Percentiles rank a stretch among this genome's conserved stretches.
These are phyloP conservation scores for Dioszegia crocea DNA, from an alignment of 768 basidiomycete species.

Conservation along the genomic window DNA sequence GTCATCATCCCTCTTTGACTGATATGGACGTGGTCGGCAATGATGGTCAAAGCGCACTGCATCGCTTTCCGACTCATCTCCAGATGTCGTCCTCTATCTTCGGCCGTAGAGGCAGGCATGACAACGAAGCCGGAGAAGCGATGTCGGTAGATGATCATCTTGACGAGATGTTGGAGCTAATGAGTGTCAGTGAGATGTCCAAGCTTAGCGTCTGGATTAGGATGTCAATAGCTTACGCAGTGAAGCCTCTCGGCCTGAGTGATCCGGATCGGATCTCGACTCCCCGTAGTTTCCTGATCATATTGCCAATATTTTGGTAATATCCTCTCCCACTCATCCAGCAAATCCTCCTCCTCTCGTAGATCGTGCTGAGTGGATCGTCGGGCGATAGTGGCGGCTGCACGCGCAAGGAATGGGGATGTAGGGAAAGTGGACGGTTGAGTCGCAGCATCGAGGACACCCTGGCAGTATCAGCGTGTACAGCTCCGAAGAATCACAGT, in stretches of 20 bases:
- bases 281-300: slow-evolving; percentile 70
- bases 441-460: slow-evolving; percentile 66
- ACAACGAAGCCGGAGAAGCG: slow-evolving; percentile 55
- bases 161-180: slow-evolving; percentile 71
- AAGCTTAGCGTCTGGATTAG: background rate
- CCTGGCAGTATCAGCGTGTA: slow-evolving; percentile 36
- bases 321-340: slow-evolving; percentile 71
- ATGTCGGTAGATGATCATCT: slow-evolving; percentile 84
- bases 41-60: slow-evolving; percentile 73
- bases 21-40: slow-evolving; percentile 75
- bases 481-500: background rate
- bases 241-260: slow-evolving; percentile 83
- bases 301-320: slow-evolving; percentile 77
- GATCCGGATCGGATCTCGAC: slow-evolving; percentile 79
- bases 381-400: slow-evolving; percentile 65
- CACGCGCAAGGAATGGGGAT: slow-evolving; percentile 72
- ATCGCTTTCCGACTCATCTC: slow-evolving; percentile 59
- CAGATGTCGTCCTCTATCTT: slow-evolving; percentile 58
- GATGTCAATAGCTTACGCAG: slow-evolving; percentile 51
- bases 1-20: slow-evolving; percentile 80
- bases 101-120: slow-evolving; percentile 53
- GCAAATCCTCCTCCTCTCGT: slow-evolving; percentile 67
- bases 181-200: background rate
- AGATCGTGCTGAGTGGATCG: slow-evolving; percentile 45
- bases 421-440: slow-evolving; percentile 65